phyloP scores from a whole-genome alignment of 495 filamentous ascomycete genomes.

The Cercophora newfieldiana region DNA sequence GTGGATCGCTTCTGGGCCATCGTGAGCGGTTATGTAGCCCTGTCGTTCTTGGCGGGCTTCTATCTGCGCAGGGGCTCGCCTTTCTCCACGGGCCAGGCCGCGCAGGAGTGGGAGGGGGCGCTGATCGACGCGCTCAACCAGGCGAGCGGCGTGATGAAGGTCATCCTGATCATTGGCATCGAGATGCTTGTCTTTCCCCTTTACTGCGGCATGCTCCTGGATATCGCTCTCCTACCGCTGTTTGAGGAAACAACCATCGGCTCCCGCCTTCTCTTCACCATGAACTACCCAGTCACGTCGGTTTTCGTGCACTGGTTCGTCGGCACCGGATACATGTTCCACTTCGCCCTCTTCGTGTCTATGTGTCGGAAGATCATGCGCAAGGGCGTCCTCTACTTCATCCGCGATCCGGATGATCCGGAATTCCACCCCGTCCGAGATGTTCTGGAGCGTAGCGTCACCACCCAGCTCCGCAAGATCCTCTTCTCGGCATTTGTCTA shows the following conservation, averaged over 20 bases:
- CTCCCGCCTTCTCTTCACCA: slow-evolving; percentile 73
- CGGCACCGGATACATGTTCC: slow-evolving; percentile 99
- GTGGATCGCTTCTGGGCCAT: slow-evolving; percentile 79
- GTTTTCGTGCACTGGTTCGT: slow-evolving; percentile 99
- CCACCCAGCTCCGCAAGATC: slow-evolving; percentile 94
- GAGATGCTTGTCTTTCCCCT: slow-evolving; percentile 98
- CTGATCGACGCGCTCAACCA: slow-evolving; percentile 85
- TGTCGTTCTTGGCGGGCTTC: slow-evolving; percentile 68
- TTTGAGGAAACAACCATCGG: slow-evolving; percentile 76
- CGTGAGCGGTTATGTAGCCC: slow-evolving; percentile 72
- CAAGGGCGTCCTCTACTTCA: slow-evolving; percentile 93
- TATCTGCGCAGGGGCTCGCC: slow-evolving; percentile 73
- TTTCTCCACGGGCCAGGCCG: slow-evolving; percentile 62
- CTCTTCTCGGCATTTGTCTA: slow-evolving; percentile 95
- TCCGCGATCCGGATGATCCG: slow-evolving; percentile 96
- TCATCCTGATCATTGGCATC: slow-evolving; percentile 96
- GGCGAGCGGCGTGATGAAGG: slow-evolving; percentile 95
- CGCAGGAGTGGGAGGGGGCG: slow-evolving; percentile 71
- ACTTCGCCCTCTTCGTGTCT: slow-evolving; percentile 96
- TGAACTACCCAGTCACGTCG: slow-evolving; percentile 75
- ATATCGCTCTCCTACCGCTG: slow-evolving; percentile 83
- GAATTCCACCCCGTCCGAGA: slow-evolving; percentile 98
- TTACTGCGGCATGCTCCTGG: slow-evolving; percentile 90
- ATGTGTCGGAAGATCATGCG: slow-evolving; percentile 99
- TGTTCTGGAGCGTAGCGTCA: slow-evolving; percentile 89